Percentiles rank a stretch among this genome's conserved stretches.
Evolutionary conservation across 2,329 filamentous ascomycete genomes (phyloP).

Genomic region (Alternaria triticimaculans): DNA sequence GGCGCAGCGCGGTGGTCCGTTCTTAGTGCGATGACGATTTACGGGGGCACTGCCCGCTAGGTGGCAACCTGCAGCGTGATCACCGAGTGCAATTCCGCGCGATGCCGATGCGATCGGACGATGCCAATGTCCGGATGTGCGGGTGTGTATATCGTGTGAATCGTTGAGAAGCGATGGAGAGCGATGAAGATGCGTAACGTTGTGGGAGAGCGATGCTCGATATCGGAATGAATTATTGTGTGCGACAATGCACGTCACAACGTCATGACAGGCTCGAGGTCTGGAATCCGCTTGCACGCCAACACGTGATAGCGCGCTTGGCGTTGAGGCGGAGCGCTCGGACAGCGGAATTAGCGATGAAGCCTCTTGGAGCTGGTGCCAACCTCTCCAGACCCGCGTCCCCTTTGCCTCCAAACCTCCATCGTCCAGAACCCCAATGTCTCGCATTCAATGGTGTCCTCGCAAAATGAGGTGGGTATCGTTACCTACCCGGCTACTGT

Average conservation of each 20-base stretch:
- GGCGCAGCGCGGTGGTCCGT: neutral
- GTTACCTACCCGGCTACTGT: slow-evolving; percentile 36
- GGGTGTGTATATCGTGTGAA: neutral
- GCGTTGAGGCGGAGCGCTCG: slow-evolving; percentile 16
- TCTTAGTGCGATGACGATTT: slow-evolving; percentile 6
- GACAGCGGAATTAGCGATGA: slow-evolving; percentile 14
- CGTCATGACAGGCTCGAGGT: slow-evolving; percentile 4
- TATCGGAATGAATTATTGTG: neutral
- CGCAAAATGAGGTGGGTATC: slow-evolving; percentile 2
- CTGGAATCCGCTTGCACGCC: neutral
- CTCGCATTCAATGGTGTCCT: slow-evolving; percentile 29
- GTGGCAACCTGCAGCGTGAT: slow-evolving; percentile 10
- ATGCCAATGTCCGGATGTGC: neutral
- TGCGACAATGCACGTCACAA: neutral
- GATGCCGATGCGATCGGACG: neutral
- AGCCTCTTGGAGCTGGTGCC: neutral
- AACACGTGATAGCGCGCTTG: slow-evolving; percentile 14
- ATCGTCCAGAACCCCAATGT: slow-evolving; percentile 20
- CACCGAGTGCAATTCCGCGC: neutral
- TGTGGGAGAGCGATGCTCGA: too few relatives aligned
- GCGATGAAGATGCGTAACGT: neutral
- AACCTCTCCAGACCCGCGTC: slow-evolving; percentile 1
- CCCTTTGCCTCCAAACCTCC: slow-evolving; percentile 1
- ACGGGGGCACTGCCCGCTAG: slow-evolving; percentile 2
- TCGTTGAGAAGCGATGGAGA: neutral